These are phyloP conservation scores for Auricularia heimuer DNA, from an alignment of 768 basidiomycete species.

Conservation along the genomic window DNA sequence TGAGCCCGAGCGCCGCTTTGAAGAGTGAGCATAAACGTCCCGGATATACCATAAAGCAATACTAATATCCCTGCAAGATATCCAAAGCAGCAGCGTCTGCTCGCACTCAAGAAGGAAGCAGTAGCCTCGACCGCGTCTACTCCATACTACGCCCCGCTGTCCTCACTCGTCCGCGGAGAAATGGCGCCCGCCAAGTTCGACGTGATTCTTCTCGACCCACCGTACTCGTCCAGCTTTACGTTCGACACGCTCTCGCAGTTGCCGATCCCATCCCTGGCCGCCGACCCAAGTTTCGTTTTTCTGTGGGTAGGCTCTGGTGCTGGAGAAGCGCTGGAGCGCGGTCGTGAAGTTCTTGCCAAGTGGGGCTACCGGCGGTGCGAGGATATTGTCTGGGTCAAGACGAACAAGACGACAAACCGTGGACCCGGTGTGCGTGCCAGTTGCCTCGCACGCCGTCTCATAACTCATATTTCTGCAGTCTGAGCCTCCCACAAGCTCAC, in stretches of 20 bases:
- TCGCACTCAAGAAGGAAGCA: slow-evolving; percentile 72
- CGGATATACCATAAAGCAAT: too few relatives aligned
- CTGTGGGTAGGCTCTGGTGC: slow-evolving; percentile 93
- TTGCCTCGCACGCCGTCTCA: neutral
- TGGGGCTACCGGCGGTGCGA: slow-evolving; percentile 96
- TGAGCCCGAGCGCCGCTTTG: slow-evolving; percentile 78
- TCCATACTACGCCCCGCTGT: slow-evolving; percentile 60
- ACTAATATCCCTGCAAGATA: slow-evolving; percentile 43
- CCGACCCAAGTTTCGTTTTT: slow-evolving; percentile 89
- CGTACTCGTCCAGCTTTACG: slow-evolving; percentile 74
- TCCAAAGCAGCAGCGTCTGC: slow-evolving; percentile 82
- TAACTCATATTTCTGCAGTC: slow-evolving; percentile 34
- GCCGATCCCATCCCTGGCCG: slow-evolving; percentile 71
- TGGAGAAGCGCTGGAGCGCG: slow-evolving; percentile 82
- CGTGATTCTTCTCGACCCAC: slow-evolving; percentile 83
- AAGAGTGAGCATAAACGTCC: slow-evolving; percentile 55
- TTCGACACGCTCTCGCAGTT: slow-evolving; percentile 80
- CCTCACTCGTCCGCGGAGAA: slow-evolving; percentile 32
- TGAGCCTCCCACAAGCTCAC: slow-evolving; percentile 74
- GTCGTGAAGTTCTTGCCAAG: slow-evolving; percentile 78
- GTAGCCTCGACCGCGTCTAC: slow-evolving; percentile 62
- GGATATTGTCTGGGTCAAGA: slow-evolving; percentile 98
- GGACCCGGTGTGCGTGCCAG: slow-evolving; percentile 59
- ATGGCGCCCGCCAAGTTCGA: slow-evolving; percentile 63
- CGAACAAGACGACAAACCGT: slow-evolving; percentile 60